Base-by-base conservation (phyloP, 2,329 filamentous ascomycete species). In the Sporothrix sp. region DNA sequence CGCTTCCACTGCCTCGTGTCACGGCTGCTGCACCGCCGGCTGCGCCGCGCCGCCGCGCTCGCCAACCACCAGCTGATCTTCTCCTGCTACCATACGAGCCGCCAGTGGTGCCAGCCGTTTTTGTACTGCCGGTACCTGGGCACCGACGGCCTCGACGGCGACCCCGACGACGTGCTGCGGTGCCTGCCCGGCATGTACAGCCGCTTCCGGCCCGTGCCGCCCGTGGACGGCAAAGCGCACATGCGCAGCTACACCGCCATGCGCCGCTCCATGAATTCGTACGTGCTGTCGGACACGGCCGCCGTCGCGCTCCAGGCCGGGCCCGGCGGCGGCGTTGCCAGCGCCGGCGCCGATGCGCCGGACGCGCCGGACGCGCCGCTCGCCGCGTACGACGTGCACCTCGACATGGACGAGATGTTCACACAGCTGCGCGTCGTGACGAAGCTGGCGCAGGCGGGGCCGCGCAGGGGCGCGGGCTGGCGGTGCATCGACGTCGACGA, bases 71-170 rank as follows among this genome's bases (percentile, higher is more conserved):
- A 81, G 49, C 67, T 93, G 35, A 78, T 90, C 33, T 76, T 94
- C 37, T 85, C 91, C 67, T 87, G 84, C 63, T 90, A 85, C 61
- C 85, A 85, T 56, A 87, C 86, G 0, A 79, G 73, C 55, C 80
- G 76, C 21, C 83, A 82, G 63, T 71, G 84, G 45, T 81, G 76
- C 5, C 82, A 84, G 18, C 83, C 85, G 0, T 81, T 81, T 50
- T 72, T 88, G 11, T 64, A 65, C 61, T 90, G 86, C 65, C 71
- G 79, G 39, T 84, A 84, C 55, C 69, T 82, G 10, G 79, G 76
- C 27, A 87, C 82, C 2, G 71, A 81, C 56, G 75, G 75, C 3
- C 66, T 87, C 4, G 59, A 66, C 32, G 67, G 62, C 13, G 61
- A 58, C 25, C 39, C 45, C 11, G 46, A 36, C 6, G 45, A 79